Percentiles rank a stretch among this genome's conserved stretches.
phyloP scores from a whole-genome alignment of 768 basidiomycete species.

The Scleroderma bovista region DNA sequence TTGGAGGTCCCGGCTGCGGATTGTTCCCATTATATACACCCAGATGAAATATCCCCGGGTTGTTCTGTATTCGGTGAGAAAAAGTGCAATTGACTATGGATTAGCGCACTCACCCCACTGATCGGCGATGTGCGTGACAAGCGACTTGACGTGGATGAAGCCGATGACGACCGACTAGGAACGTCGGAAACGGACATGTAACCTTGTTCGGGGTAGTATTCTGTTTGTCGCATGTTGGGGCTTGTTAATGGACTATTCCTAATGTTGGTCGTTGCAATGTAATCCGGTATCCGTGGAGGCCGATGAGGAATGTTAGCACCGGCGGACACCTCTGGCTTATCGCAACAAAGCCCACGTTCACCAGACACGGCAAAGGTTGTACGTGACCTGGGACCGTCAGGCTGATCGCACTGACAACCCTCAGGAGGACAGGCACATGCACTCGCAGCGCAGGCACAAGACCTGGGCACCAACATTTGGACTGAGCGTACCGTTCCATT shows the following conservation, averaged over 20 bases:
- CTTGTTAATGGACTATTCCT: conserved; percentile 23
- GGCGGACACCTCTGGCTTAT: conserved; percentile 11
- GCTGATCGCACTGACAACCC: conserved; percentile 25
- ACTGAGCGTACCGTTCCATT: conserved; percentile 6
- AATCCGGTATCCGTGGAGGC: conserved; percentile 25
- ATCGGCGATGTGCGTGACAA: conserved; percentile 27
- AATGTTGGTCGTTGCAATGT: conserved; percentile 28
- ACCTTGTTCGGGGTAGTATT: conserved; percentile 18
- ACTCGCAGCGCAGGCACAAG: conserved; percentile 29
- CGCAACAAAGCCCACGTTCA: conserved; percentile 24
- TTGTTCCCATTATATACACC: conserved; percentile 7
- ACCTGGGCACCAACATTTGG: conserved; percentile 24
- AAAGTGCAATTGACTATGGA: not conserved
- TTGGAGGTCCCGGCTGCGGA: conserved; percentile 14
- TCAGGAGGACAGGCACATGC: conserved; percentile 30
- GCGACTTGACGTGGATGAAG: conserved; percentile 29
- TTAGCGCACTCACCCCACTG: conserved; percentile 15
- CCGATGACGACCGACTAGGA: conserved; percentile 28
- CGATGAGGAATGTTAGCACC: conserved; percentile 8
- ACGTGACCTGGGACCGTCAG: conserved; percentile 16
- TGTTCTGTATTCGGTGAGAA: conserved; percentile 11
- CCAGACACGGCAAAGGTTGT: conserved; percentile 29
- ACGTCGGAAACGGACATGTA: conserved; percentile 19
- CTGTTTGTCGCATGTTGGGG: conserved; percentile 13
- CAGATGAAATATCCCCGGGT: conserved; percentile 18